These are phyloP conservation scores for Nepenthes mirabilis DNA, from an alignment of 148 eudicot species.

Conservation along the genomic window DNA sequence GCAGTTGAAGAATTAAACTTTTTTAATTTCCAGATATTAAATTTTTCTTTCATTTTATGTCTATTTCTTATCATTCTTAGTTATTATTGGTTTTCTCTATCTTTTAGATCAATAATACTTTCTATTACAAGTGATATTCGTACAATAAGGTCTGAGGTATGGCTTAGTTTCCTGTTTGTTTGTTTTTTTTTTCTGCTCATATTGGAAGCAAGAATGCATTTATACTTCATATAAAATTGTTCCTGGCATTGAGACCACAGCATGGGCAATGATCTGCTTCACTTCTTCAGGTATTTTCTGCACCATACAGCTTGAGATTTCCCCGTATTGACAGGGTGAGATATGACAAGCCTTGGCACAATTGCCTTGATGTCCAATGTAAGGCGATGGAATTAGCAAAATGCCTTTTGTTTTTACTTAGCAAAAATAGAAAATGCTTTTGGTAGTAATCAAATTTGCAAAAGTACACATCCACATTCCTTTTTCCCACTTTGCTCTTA, in stretches of 20 bases:
- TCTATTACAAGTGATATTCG: constrained; percentile 91
- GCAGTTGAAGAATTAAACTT: neutral
- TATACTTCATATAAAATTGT: neutral
- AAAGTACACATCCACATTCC: neutral
- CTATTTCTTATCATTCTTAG: neutral
- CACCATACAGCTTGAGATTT: constrained; percentile 88
- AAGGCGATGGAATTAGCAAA: constrained; percentile 11
- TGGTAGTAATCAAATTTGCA: neutral
- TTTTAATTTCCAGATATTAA: neutral
- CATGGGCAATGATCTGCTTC: constrained; percentile 2
- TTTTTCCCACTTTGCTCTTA: neutral
- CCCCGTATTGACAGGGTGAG: constrained; percentile 88
- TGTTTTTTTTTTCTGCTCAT: neutral
- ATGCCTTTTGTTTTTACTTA: neutral
- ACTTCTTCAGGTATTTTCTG: constrained; percentile 50
- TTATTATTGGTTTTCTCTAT: neutral
- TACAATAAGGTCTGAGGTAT: constrained; percentile 67
- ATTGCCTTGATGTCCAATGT: constrained; percentile 88
- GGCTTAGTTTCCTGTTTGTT: neutral
- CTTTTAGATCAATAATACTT: constrained; percentile 54
- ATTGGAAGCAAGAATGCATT: neutral
- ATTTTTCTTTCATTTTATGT: neutral
- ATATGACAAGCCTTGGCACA: constrained; percentile 96
- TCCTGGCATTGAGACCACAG: neutral
- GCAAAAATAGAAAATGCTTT: neutral